Percentiles rank a stretch among this genome's conserved stretches.
phyloP scores from a whole-genome alignment of 1,284 basidiomycete genomes.

The Cryptococcus sp. region DNA sequence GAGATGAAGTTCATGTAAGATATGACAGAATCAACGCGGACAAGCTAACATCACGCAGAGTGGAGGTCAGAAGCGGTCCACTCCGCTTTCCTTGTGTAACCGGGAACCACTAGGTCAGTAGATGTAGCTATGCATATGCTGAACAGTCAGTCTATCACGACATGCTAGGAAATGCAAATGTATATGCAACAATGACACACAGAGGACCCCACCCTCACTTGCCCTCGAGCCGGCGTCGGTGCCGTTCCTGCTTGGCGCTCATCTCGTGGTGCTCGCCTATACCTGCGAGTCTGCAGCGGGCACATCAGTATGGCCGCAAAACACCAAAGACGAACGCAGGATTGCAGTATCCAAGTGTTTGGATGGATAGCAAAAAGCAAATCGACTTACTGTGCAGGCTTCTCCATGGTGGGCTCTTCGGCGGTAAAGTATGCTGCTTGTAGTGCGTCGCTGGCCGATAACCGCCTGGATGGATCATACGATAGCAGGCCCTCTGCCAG shows the following conservation, averaged over 20 bases:
- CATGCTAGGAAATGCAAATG: no score
- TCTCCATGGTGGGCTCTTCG: constrained; percentile 71
- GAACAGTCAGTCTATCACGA: no score
- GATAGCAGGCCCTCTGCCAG: constrained; percentile 77
- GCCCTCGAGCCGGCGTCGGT: constrained; percentile 29
- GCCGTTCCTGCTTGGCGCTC: constrained; percentile 45
- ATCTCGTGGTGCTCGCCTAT: constrained; percentile 53
- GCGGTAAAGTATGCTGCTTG: constrained; percentile 76
- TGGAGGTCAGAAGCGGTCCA: no score
- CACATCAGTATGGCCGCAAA: background rate
- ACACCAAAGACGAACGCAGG: no score
- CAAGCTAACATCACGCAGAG: no score
- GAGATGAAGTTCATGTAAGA: no score
- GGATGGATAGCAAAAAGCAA: constrained; percentile 1
- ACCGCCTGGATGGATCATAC: constrained; percentile 77
- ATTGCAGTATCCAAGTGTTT: background rate
- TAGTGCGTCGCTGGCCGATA: constrained; percentile 77
- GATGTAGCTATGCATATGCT: no score
- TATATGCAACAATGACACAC: background rate
- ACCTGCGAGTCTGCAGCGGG: constrained; percentile 27
- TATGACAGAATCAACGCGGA: no score
- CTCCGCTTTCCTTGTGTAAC: no score
- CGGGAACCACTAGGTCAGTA: no score
- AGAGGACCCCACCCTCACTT: constrained; percentile 2
- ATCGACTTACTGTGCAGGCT: constrained; percentile 72